Percentiles rank a stretch among this genome's conserved stretches.
These are phyloP conservation scores for Colletotrichum abscissum DNA, from an alignment of 2,329 filamentous ascomycete genomes.

Conservation along the genomic window DNA sequence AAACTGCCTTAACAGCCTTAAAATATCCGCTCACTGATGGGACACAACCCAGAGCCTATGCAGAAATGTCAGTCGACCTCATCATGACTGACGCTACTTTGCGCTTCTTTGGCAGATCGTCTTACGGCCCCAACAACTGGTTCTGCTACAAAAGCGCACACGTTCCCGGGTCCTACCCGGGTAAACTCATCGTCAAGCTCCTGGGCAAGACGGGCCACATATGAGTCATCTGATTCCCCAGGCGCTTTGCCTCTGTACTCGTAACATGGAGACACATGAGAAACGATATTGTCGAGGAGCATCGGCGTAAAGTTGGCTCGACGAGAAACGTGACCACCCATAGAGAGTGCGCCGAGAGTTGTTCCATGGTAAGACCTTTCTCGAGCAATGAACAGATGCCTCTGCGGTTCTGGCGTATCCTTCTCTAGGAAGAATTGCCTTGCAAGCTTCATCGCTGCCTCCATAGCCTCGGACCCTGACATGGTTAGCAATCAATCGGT, in stretches of 20 bases:
- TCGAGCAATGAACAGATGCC: constrained; percentile 75
- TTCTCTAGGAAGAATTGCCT: constrained; percentile 59
- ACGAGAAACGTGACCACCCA: constrained; percentile 71
- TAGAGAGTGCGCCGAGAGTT: constrained; percentile 74
- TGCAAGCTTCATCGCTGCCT: constrained; percentile 61
- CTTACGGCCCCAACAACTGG: constrained; percentile 79
- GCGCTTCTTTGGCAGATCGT: neutral
- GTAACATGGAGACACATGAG: constrained; percentile 74
- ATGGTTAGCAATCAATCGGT: neutral
- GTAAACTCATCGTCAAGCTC: constrained; percentile 78
- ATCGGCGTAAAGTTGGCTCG: constrained; percentile 72
- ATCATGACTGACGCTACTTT: neutral
- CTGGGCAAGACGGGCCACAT: constrained; percentile 68
- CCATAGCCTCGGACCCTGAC: constrained; percentile 64
- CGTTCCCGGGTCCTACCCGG: constrained; percentile 70
- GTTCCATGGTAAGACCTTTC: constrained; percentile 78
- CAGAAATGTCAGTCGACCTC: neutral
- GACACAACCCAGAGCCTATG: constrained; percentile 71
- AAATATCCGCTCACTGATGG: constrained; percentile 73
- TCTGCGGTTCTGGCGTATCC: constrained; percentile 59
- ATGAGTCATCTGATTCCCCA: constrained; percentile 66
- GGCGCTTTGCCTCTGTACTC: constrained; percentile 67
- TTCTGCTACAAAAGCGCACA: constrained; percentile 80
- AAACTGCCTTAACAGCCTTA: constrained; percentile 70
- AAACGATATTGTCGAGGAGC: constrained; percentile 63